A percentile compares a stretch with the other conserved stretches of the same genome.
Evolutionary conservation across 106 monocot species (phyloP).

Genomic region (Narthecium ossifragum): DNA sequence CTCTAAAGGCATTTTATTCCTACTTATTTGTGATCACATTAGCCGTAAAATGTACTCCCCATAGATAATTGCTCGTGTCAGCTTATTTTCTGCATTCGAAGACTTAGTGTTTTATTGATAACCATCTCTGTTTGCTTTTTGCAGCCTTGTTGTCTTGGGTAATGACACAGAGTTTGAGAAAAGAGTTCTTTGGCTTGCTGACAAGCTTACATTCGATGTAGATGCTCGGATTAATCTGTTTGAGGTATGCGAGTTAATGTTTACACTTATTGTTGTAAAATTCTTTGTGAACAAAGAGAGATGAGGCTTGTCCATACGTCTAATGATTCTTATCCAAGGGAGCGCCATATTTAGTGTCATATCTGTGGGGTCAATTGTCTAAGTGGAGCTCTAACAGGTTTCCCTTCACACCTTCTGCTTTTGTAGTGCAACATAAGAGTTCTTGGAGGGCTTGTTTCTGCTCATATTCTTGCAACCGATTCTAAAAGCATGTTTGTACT

Average conservation of each 20-base stretch:
- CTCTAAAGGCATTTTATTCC: too few species aligned
- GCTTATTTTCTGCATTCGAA: too few species aligned
- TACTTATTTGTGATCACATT: too few species aligned
- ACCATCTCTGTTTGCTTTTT: conserved; percentile 35
- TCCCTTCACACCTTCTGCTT: conserved; percentile 24
- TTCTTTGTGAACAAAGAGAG: neutral
- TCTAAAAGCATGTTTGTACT: conserved; percentile 45
- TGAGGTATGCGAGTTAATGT: conserved; percentile 42
- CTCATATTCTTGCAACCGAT: conserved; percentile 87
- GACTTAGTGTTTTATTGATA: conserved; percentile 5
- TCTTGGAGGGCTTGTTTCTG: conserved; percentile 95
- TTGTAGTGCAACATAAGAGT: conserved; percentile 97
- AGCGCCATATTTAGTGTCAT: too few species aligned
- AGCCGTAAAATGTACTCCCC: too few species aligned
- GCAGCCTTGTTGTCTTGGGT: conserved; percentile 89
- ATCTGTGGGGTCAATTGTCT: too few species aligned
- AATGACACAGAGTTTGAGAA: conserved; percentile 85
- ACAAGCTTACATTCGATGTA: conserved; percentile 79
- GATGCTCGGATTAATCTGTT: conserved; percentile 92
- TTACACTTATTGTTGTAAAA: neutral
- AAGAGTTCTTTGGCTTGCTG: conserved; percentile 85
- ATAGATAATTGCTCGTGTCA: too few species aligned
- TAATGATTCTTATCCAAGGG: too few species aligned
- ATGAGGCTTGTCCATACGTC: too few species aligned
- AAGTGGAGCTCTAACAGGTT: too few species aligned